A percentile compares a stretch with the other conserved stretches of the same genome.
Evolutionary conservation across 2,329 filamentous ascomycete species (phyloP).

Genomic region (Fusarium tricinctum): DNA sequence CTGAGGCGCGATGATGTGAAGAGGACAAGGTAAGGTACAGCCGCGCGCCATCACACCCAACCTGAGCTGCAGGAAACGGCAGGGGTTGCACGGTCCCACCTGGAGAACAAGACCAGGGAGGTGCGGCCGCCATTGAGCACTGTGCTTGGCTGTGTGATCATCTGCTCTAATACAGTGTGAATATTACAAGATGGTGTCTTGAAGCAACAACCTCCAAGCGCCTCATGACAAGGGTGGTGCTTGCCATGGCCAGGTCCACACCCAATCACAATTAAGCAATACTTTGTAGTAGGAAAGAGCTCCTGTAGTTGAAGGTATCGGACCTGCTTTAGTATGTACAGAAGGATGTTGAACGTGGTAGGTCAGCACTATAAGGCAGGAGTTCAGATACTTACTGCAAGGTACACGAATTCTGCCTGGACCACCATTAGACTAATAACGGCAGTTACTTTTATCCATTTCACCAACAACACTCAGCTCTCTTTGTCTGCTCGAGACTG

Average conservation of each 20-base stretch:
- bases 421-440: slow-evolving; percentile 22
- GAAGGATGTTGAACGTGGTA: slow-evolving; percentile 32
- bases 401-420: slow-evolving; percentile 34
- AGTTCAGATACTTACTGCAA: slow-evolving; percentile 39
- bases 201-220: slow-evolving; percentile 38
- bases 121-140: slow-evolving; percentile 30
- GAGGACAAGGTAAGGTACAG: slow-evolving; percentile 41
- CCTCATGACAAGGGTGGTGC: slow-evolving; percentile 36
- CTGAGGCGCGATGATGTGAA: slow-evolving; percentile 43
- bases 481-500: slow-evolving; percentile 26
- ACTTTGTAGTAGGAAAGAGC: slow-evolving; percentile 40
- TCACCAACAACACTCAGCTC: slow-evolving; percentile 28
- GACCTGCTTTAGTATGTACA: slow-evolving; percentile 43
- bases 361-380: slow-evolving; percentile 34
- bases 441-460: slow-evolving; percentile 36
- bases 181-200: background rate
- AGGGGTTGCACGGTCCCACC: slow-evolving; percentile 41
- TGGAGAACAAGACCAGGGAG: slow-evolving; percentile 14
- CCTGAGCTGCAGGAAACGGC: slow-evolving; percentile 35
- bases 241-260: slow-evolving; percentile 18
- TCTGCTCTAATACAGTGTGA: slow-evolving; percentile 31
- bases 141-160: slow-evolving; percentile 18
- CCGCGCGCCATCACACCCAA: slow-evolving; percentile 45
- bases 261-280: slow-evolving; percentile 35
- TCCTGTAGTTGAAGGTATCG: slow-evolving; percentile 34